These are phyloP conservation scores for Terfezia claveryi DNA, from an alignment of 495 filamentous ascomycete species.

Conservation along the genomic window DNA sequence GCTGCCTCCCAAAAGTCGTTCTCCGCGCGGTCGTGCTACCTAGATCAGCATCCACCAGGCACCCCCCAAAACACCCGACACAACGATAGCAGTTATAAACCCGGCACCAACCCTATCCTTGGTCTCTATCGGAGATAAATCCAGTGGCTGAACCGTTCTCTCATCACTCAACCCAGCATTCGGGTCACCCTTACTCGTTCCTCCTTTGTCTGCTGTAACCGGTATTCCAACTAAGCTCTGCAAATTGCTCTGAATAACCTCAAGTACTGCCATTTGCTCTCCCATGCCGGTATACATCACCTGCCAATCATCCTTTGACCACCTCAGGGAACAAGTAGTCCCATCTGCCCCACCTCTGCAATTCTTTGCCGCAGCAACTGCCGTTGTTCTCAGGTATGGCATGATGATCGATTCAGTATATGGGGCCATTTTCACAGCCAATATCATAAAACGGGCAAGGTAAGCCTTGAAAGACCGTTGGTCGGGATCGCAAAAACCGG, in stretches of 20 bases:
- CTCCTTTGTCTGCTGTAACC: constrained; percentile 43
- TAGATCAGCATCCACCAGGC: constrained; percentile 22
- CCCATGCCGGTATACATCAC: constrained; percentile 29
- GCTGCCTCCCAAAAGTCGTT: no score
- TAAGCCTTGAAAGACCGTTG: constrained; percentile 67
- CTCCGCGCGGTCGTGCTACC: not conserved
- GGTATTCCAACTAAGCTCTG: constrained; percentile 29
- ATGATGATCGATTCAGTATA: constrained; percentile 38
- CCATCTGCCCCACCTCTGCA: constrained; percentile 37
- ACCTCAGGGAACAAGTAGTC: constrained; percentile 48
- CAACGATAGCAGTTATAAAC: constrained; percentile 21
- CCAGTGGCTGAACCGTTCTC: not conserved
- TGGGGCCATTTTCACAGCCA: constrained; percentile 45
- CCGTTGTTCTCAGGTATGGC: constrained; percentile 38
- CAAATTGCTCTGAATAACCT: constrained; percentile 39
- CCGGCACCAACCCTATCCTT: constrained; percentile 24
- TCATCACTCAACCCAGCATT: constrained; percentile 32
- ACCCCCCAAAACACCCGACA: constrained; percentile 19
- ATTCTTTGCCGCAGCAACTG: constrained; percentile 39
- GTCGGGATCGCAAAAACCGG: constrained; percentile 40
- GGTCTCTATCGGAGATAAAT: constrained; percentile 7
- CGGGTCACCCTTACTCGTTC: constrained; percentile 52
- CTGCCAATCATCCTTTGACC: constrained; percentile 32
- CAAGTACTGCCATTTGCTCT: constrained; percentile 49
- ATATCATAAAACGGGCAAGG: constrained; percentile 52